Evolutionary conservation across 2,329 filamentous ascomycete genomes (phyloP).

Genomic region (Fusarium neocosmosporiellum): DNA sequence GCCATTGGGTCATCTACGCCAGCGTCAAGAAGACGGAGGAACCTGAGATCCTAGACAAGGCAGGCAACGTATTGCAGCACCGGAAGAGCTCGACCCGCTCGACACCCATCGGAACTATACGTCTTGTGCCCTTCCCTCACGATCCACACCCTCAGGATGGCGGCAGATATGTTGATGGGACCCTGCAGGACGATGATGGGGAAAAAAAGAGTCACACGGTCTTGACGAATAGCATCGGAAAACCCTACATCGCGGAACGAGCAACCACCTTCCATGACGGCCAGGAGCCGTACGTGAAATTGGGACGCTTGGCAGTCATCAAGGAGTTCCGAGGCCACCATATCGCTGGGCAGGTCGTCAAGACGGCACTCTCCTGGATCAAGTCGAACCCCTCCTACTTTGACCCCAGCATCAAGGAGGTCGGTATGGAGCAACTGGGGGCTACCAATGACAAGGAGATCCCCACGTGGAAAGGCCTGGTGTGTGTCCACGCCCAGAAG

Average conservation of each 20-base stretch:
- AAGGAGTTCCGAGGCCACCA: slow-evolving; percentile 72
- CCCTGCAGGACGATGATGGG: slow-evolving; percentile 46
- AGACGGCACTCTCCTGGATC: slow-evolving; percentile 76
- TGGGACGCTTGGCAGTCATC: slow-evolving; percentile 81
- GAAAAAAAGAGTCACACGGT: slow-evolving; percentile 4
- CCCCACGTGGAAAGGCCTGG: slow-evolving; percentile 77
- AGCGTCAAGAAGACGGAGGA: slow-evolving; percentile 63
- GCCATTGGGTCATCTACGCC: slow-evolving; percentile 90
- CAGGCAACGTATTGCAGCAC: slow-evolving; percentile 54
- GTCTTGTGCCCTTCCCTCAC: slow-evolving; percentile 86
- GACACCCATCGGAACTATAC: slow-evolving; percentile 76
- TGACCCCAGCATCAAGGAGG: slow-evolving; percentile 59
- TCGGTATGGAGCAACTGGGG: slow-evolving; percentile 57
- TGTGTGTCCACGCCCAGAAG: slow-evolving; percentile 84
- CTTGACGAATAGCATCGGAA: slow-evolving; percentile 1
- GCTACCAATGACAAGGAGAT: slow-evolving; percentile 53
- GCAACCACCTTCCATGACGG: slow-evolving; percentile 67
- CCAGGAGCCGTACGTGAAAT: slow-evolving; percentile 81
- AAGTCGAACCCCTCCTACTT: slow-evolving; percentile 67
- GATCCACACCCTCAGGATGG: slow-evolving; percentile 68
- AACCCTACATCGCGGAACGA: slow-evolving; percentile 51
- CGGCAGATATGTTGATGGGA: slow-evolving; percentile 60
- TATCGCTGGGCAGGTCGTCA: slow-evolving; percentile 74
- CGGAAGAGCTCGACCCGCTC: slow-evolving; percentile 57
- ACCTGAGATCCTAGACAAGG: slow-evolving; percentile 56